Evolutionary conservation across 2,329 filamentous ascomycete species (phyloP), one percentile per base, ranked within the genome.

Genomic region (Epichloe festucae): DNA sequence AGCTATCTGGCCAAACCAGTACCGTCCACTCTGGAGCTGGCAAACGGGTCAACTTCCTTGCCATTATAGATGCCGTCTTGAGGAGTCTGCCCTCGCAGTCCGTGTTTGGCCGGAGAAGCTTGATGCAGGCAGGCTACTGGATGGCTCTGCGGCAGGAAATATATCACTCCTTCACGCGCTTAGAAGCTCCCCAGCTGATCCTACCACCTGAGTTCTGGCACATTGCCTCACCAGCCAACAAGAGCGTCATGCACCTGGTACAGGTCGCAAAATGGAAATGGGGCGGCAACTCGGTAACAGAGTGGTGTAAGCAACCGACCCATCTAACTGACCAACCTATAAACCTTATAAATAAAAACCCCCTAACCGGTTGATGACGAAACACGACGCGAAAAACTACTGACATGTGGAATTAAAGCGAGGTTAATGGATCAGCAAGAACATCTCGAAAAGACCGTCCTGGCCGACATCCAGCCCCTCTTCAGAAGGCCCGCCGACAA

Each of bases 81-180:
- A 56, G 68, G 34, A 69, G 67, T 43, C 63, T 65, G 3, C 65
- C 67, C 2, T 66, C 67, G 1, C 60, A 65, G 48, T 60, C 65
- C 17, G 60, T 68, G n/a, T 67, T 70, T 38, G 62, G 63, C 1
- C 62, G 60, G 23, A 57, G 66, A 35, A 64, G 65, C 23, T 58
- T 70, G 14, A 65, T 69, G 48, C 68, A 68, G 42, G 68, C 68
- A 0, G 63, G 67, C 6, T 70, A 70, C 50, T 70, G 68, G 68
- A 70, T 70, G 62, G 68, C 68, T 2, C 59, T 70, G 19, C 51
- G 68, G 31, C 68, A 70, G 49, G 68, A 70, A 42, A 68, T 70
- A 4, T 70, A 67, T 52, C 66, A 70, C 47, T 69, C 68, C 0
- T 67, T 70, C 39, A 70, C 67, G 2, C 63, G 65, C 35, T 59